These are phyloP conservation scores for Talaromyces piceae DNA, from an alignment of 2,329 filamentous ascomycete species.

Conservation along the genomic window DNA sequence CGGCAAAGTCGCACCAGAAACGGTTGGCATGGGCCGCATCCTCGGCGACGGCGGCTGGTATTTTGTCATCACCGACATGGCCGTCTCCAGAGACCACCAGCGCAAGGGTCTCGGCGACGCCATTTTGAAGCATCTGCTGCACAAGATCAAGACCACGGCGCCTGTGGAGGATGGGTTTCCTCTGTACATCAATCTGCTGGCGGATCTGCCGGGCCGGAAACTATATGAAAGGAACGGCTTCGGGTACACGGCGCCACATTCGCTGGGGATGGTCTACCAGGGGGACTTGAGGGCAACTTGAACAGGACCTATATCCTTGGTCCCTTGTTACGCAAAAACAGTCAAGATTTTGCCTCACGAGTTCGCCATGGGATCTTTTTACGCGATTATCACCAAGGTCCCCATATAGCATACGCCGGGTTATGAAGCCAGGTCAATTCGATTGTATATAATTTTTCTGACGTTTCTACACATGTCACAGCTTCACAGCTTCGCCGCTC, in stretches of 20 bases:
- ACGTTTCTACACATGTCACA: background rate
- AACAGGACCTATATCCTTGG: background rate
- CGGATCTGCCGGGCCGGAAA: slow-evolving; percentile 38
- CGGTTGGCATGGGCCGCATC: slow-evolving; percentile 45
- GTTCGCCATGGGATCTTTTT: no score
- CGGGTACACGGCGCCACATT: slow-evolving; percentile 28
- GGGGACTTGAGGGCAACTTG: background rate
- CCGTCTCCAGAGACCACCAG: slow-evolving; percentile 44
- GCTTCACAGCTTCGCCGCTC: slow-evolving; percentile 3
- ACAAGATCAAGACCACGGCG: slow-evolving; percentile 34
- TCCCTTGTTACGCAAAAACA: background rate
- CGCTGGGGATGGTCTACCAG: slow-evolving; percentile 33
- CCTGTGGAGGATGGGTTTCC: slow-evolving; percentile 21
- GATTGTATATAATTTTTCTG: no score
- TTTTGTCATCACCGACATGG: slow-evolving; percentile 46
- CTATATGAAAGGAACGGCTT: slow-evolving; percentile 45
- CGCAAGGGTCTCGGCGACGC: slow-evolving; percentile 41
- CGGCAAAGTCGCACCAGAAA: background rate
- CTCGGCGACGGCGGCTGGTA: slow-evolving; percentile 48
- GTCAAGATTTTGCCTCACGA: background rate
- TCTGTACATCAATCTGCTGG: slow-evolving; percentile 41
- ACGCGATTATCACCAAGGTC: no score
- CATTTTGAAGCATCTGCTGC: slow-evolving; percentile 38
- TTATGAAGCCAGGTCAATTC: no score
- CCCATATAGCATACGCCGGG: no score